A percentile compares a stretch with the other conserved stretches of the same genome.
Conservation (phyloP, 768 basidiomycete species). For the Neoboletus brunneissimus region DNA sequence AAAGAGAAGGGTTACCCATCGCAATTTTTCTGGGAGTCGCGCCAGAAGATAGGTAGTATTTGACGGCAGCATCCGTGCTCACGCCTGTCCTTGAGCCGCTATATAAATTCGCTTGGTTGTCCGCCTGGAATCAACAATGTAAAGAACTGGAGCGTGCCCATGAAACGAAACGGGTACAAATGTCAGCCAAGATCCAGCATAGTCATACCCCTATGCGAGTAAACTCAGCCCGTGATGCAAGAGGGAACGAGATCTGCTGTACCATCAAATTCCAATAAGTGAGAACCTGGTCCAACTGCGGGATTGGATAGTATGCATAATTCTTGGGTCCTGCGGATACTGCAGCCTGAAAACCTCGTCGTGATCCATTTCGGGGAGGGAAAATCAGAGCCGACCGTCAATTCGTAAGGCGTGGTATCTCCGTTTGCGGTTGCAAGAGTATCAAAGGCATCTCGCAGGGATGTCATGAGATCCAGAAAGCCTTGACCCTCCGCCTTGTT, state of each 20-base stretch:
- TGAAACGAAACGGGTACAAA: constrained; percentile 40
- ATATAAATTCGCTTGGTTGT: constrained; percentile 67
- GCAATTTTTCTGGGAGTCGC: constrained; percentile 64
- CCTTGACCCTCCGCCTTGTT: constrained; percentile 58
- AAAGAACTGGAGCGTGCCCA: neutral
- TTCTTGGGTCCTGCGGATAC: constrained; percentile 62
- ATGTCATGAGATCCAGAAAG: constrained; percentile 61
- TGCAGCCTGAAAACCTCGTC: constrained; percentile 40
- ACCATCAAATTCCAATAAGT: constrained; percentile 86
- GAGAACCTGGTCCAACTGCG: constrained; percentile 63
- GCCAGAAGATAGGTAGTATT: constrained; percentile 57
- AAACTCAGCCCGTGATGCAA: neutral
- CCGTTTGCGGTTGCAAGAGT: constrained; percentile 56
- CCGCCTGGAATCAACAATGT: constrained; percentile 30
- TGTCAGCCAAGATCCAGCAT: constrained; percentile 75
- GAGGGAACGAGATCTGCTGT: neutral
- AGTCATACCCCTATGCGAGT: constrained; percentile 59
- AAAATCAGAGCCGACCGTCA: constrained; percentile 39
- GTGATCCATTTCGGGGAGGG: neutral
- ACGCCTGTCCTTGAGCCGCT: constrained; percentile 60
- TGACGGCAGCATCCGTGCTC: constrained; percentile 65
- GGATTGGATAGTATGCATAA: constrained; percentile 54
- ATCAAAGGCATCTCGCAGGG: constrained; percentile 61
- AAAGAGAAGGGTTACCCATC: constrained; percentile 43
- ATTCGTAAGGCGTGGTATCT: constrained; percentile 55